Evolutionary conservation across 805 yeast species (phyloP).

Genomic region (Candida sakaeoensis): DNA sequence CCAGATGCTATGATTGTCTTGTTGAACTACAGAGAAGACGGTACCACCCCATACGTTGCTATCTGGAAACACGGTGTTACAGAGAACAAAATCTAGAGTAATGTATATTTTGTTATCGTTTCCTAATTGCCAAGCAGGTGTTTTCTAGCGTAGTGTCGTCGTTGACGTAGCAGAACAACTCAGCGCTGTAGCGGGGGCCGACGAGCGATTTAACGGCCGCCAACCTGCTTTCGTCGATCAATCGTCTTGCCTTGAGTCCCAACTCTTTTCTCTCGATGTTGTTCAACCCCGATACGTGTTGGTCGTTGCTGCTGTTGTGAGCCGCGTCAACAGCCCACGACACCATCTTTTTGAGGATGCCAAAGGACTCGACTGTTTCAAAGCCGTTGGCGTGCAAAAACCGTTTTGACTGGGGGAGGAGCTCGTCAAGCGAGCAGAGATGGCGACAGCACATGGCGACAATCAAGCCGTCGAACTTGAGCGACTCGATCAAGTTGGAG

Average conservation of each 20-base stretch:
- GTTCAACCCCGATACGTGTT: constrained; percentile 13
- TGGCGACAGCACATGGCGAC: constrained; percentile 96
- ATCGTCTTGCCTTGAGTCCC: constrained; percentile 67
- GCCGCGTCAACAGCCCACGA: constrained; percentile 89
- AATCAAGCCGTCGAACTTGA: constrained; percentile 50
- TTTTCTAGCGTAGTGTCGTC: constrained; percentile 66
- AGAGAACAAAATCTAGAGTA: constrained; percentile 75
- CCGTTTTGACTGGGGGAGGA: constrained; percentile 45
- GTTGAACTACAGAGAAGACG: constrained; percentile 99
- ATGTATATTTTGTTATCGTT: constrained; percentile 1
- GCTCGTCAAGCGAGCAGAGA: constrained; percentile 60
- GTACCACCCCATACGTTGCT: constrained; percentile 94
- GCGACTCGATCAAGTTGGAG: constrained; percentile 19
- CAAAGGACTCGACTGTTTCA: constrained; percentile 35
- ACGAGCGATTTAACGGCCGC: constrained; percentile 37
- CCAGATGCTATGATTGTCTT: constrained; percentile 98
- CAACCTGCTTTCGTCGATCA: constrained; percentile 71
- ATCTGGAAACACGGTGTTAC: constrained; percentile 99
- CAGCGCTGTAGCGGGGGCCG: constrained; percentile 37
- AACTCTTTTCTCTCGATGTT: constrained; percentile 48
- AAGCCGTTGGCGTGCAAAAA: constrained; percentile 36
- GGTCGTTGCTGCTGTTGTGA: constrained; percentile 19
- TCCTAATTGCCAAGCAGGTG: constrained; percentile 40
- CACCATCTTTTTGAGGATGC: constrained; percentile 56
- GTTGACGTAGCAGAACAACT: constrained; percentile 57